Conservation (phyloP, 2,329 filamentous ascomycete species). For the Coniochaeta pulveracea region DNA sequence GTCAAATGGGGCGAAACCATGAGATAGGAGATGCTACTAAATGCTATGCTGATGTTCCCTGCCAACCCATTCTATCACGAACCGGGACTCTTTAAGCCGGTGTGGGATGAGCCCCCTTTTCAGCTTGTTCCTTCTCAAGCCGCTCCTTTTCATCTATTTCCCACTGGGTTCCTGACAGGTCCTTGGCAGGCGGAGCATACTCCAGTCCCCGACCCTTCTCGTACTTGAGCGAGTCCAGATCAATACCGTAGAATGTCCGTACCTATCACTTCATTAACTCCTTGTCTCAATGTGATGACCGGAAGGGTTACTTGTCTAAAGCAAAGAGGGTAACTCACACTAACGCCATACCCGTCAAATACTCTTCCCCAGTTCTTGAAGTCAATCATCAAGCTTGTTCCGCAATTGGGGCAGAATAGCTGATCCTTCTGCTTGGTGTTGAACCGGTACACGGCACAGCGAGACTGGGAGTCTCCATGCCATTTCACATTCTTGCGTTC, state of each 20-base stretch:
- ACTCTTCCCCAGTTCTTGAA: constrained; percentile 19
- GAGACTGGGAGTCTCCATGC: constrained; percentile 26
- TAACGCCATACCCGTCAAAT: constrained; percentile 27
- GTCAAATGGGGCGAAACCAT: too few species aligned
- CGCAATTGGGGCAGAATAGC: constrained; percentile 36
- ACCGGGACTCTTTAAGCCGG: too few species aligned
- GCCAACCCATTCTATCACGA: too few species aligned
- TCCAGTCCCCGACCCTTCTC: constrained; percentile 24
- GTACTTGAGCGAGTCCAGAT: constrained; percentile 25
- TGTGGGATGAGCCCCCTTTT: neutral
- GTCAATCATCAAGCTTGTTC: constrained; percentile 34
- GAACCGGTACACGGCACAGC: constrained; percentile 28
- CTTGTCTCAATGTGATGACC: too few species aligned
- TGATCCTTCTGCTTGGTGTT: constrained; percentile 35
- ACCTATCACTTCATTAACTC: constrained; percentile 15
- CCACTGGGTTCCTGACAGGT: constrained; percentile 24
- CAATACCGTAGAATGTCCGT: constrained; percentile 27
- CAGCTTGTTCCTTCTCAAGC: neutral
- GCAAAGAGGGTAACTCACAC: too few species aligned
- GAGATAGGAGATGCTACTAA: too few species aligned
- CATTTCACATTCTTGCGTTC: constrained; percentile 26
- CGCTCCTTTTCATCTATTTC: constrained; percentile 9
- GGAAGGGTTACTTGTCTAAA: neutral
- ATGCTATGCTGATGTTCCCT: too few species aligned
- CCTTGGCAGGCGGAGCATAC: constrained; percentile 19